phyloP scores from a whole-genome alignment of 164 flowering plant species.

The Annona cherimola region DNA sequence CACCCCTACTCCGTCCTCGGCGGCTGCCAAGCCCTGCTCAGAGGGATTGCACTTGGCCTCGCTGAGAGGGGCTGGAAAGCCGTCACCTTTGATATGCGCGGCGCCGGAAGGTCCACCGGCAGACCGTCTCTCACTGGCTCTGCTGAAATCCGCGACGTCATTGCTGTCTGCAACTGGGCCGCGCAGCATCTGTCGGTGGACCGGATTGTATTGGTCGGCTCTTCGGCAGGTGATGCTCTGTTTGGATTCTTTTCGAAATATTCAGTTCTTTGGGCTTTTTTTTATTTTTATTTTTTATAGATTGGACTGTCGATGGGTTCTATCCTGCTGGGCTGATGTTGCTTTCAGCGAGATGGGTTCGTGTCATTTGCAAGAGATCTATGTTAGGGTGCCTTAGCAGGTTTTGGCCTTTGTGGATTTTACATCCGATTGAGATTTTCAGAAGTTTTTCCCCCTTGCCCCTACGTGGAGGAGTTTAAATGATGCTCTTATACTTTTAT shows the following conservation, averaged over 20 bases:
- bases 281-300: neutral
- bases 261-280: neutral
- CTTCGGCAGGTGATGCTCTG: constrained; percentile 65
- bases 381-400: too few relatives aligned
- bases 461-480: too few relatives aligned
- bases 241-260: neutral
- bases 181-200: constrained; percentile 28
- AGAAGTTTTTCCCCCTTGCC: too few relatives aligned
- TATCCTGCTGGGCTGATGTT: neutral
- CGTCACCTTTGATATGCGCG: constrained; percentile 81
- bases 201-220: constrained; percentile 65
- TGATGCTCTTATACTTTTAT: too few relatives aligned
- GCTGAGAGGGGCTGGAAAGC: constrained; percentile 54
- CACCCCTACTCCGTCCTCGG: constrained; percentile 81
- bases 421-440: too few relatives aligned
- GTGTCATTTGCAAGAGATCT: neutral
- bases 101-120: constrained; percentile 85
- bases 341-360: constrained; percentile 5
- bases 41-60: constrained; percentile 69
- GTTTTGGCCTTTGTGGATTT: too few relatives aligned
- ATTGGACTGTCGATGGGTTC: neutral
- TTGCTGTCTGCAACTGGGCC: constrained; percentile 69
- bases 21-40: constrained; percentile 79
- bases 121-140: constrained; percentile 68
- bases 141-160: constrained; percentile 69